Evolutionary conservation across 306 rosid species (phyloP), one percentile per base, ranked within the genome.

Genomic region (Notholithocarpus densiflorus): DNA sequence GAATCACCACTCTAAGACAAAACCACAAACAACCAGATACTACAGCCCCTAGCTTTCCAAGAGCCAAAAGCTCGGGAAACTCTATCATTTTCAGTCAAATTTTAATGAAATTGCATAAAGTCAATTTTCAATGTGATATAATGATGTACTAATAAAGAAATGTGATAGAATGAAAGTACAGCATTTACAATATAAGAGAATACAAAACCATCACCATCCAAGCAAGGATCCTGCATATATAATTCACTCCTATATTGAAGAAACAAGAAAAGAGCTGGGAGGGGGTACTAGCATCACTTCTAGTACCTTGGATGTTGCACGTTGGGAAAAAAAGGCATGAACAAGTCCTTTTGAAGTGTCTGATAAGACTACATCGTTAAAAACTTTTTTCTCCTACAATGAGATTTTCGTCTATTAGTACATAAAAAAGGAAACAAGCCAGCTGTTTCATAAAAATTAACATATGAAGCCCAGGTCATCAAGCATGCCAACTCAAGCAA

Each of bases 291-390:
- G 80, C 71, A 79, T 73, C 23, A 21, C 62, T 19, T 53, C 45
- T 19, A 61, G 56, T 89, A 95, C 99, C 99, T 96, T 96, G 23
- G 96, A 86, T 80, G 90, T 87, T 57, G 92, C 83, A 21, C 94
- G 93, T 81, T 93, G 99, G 59, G 97, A 89, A 83, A 96, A 96
- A 89, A 93, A 96, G 66, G 89, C 84, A 74, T 96, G 92, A 78
- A 96, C 91, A 79, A 96, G 96, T 82, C 92, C 92, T 84, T 86
- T 93, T 51, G 98, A 40, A 20, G 98, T 93, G 85, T 93, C 93
- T 23, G 98, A 87, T 72, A 79, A 2, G 69, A 93, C 93, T 64
- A 93, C 71, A 74, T 86, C 56, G 83, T 90, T 93, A 78, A 93
- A 93, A 32, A 86, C 84, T 78, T 88, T 94, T 1, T 93, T 84